These are phyloP conservation scores for Carex littledalei DNA, from an alignment of 176 grass and related monocot genomes.

Conservation along the genomic window DNA sequence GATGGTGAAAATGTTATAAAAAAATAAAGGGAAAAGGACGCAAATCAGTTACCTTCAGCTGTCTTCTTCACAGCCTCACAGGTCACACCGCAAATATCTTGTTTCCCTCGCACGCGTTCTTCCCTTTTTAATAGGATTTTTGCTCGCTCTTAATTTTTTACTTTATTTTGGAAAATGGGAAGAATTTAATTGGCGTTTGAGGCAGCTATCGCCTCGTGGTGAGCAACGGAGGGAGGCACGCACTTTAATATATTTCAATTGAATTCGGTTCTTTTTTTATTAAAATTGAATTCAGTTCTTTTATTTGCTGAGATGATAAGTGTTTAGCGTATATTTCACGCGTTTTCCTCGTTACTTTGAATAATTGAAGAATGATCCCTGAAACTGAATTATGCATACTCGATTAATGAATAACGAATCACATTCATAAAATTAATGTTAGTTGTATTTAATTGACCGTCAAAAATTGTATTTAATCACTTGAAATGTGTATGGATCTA, in stretches of 20 bases:
- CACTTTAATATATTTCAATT: slow-evolving; percentile 10
- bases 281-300: background rate
- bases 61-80: slow-evolving; percentile 7
- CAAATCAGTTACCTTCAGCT: background rate
- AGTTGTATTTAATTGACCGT: no score
- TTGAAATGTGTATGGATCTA: background rate
- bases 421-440: no score
- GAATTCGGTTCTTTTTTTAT: background rate
- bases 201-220: slow-evolving; percentile 6
- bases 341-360: background rate
- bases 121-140: background rate
- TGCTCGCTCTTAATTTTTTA: background rate
- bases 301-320: background rate
- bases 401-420: no score
- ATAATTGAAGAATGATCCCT: background rate
- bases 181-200: background rate
- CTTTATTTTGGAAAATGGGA: slow-evolving; percentile 8
- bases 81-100: background rate
- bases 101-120: background rate
- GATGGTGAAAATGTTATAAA: background rate
- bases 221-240: background rate
- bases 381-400: background rate
- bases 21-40: background rate
- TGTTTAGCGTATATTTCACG: background rate
- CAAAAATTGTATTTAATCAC: background rate